These are phyloP conservation scores for Penicillium sp. DNA, from an alignment of 2,329 filamentous ascomycete species.

Conservation along the genomic window DNA sequence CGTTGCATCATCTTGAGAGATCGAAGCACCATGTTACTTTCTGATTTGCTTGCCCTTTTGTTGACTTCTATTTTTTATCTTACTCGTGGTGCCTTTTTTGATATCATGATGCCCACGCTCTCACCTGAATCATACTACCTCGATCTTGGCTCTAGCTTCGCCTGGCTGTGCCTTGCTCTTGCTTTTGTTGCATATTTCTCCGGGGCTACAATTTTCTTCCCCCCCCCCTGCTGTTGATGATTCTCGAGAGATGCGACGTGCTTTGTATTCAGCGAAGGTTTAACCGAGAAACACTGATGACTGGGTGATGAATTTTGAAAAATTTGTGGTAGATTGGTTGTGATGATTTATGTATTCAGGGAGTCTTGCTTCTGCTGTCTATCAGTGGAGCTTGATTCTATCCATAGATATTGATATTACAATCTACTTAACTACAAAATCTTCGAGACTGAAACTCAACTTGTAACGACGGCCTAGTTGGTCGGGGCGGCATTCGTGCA, in stretches of 20 bases:
- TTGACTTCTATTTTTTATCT: not conserved
- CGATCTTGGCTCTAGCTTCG: constrained; percentile 13
- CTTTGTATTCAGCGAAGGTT: constrained; percentile 1
- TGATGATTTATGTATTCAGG: not conserved
- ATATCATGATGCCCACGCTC: constrained; percentile 14
- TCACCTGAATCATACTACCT: constrained; percentile 8
- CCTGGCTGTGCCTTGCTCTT: constrained; percentile 12
- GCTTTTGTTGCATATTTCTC: constrained; percentile 7
- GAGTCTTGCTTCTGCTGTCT: not conserved
- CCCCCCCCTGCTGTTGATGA: constrained; percentile 4
- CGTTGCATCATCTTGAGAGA: constrained; percentile 18
- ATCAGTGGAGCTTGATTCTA: not conserved
- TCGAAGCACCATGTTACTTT: constrained; percentile 13
- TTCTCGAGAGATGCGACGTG: constrained; percentile 10
- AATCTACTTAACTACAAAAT: not conserved
- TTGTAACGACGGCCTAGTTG: too few species aligned
- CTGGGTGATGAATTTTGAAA: not conserved
- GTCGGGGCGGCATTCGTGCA: too few species aligned
- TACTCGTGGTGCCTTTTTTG: constrained; percentile 19
- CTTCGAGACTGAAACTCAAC: too few species aligned
- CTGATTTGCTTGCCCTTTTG: not conserved
- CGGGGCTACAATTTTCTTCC: not conserved
- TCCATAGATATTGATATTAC: not conserved
- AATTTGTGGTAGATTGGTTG: not conserved
- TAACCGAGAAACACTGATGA: not conserved